A percentile compares a stretch with the other conserved stretches of the same genome.
These are phyloP conservation scores for Suillus spraguei DNA, from an alignment of 768 basidiomycete genomes.

Conservation along the genomic window DNA sequence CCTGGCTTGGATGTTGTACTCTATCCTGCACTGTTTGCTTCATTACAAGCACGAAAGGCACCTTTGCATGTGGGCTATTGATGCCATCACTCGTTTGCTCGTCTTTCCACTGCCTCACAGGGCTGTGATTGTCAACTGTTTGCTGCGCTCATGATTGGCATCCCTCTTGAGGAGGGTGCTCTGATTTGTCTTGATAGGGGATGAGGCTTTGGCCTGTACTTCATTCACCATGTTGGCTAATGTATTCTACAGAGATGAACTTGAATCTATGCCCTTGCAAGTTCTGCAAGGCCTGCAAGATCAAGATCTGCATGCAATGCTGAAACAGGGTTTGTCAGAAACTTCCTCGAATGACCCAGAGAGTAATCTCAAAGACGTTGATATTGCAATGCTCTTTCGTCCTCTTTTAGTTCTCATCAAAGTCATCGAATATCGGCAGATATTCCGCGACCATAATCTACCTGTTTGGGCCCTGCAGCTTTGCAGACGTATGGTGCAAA, in stretches of 20 bases:
- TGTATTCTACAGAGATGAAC: neutral
- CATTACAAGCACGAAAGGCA: conserved; percentile 2
- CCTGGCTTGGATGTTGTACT: conserved; percentile 10
- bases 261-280: neutral
- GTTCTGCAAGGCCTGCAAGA: neutral
- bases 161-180: conserved; percentile 1
- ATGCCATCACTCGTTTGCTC: conserved; percentile 8
- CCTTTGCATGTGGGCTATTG: conserved; percentile 9
- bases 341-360: neutral
- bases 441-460: neutral
- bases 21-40: conserved; percentile 5
- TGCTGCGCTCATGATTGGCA: conserved; percentile 6
- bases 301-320: neutral
- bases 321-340: neutral
- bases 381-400: neutral
- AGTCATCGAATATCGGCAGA: neutral
- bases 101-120: conserved; percentile 1
- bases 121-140: conserved; percentile 2
- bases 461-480: neutral
- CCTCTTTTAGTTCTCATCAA: conserved; percentile 2
- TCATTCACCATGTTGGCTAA: neutral
- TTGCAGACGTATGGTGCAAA: conserved; percentile 1
- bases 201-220: neutral
- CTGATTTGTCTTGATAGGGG: conserved; percentile 2
- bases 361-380: neutral